Evolutionary conservation across 768 basidiomycete genomes (phyloP), one percentile per base, ranked within the genome.

Genomic region (Leucosporidium scottii): DNA sequence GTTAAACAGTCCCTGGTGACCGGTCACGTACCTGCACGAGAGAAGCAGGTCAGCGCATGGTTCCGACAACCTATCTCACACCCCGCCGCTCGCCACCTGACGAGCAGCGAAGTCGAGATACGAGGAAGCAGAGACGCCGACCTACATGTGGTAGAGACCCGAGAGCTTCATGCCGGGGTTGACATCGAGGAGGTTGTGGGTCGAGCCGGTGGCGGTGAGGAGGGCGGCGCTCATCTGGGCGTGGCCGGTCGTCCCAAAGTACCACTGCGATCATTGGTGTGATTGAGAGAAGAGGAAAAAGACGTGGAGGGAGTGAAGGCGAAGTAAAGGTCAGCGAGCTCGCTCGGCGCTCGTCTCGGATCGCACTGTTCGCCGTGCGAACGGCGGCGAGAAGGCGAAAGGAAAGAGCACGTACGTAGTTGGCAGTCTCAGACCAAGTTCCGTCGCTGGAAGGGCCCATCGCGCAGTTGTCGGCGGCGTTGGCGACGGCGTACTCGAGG

Each of bases 381-480:
- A 36, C 8, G 15, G 39, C 2, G 10, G 39, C 10, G 15, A 44
- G 39, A 44, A 44, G 13, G 39, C 2, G 10, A 15, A 15, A 44
- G 8, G 3, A 17, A 44, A 15, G 13, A 17, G 39, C 8, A 44
- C 39, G 39, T 13, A 44, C 39, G 76, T 92, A 94, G 79, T 98
- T 91, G 47, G 90, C 82, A 0, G 93, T 96, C 79, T 99, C 96
- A 28, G 84, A 80, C 93, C 94, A 97, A n/a, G 90, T 87, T 20
- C 94, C 93, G 75, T 96, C 93, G 47, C 80, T 77, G 17, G 74
- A 68, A 1, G 74, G 68, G 21, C 76, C 81, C 31, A 72, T 67
- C 6, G 83, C 87, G 78, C 96, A 98, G 77, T 91, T 90, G 64
- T 80, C 73, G 61, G 44, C 44, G 25, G 59, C 39, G 39, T 44